phyloP scores from a whole-genome alignment of 1,139 yeast species.

The Candida sanyaensis region DNA sequence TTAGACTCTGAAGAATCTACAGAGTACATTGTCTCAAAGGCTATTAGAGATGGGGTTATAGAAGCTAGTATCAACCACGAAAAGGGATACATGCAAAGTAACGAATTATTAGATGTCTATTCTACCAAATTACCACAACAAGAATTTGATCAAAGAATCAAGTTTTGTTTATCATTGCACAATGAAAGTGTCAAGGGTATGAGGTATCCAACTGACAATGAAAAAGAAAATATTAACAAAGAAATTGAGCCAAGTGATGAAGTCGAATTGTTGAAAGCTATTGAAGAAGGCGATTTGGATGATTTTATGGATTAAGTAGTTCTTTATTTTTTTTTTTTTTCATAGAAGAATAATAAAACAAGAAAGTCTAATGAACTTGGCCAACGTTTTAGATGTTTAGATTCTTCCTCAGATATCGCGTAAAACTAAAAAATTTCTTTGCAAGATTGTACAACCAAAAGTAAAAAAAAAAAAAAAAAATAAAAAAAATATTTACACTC shows the following conservation, averaged over 20 bases:
- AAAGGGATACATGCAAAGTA: constrained; percentile 88
- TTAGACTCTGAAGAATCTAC: constrained; percentile 95
- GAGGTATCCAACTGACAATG: constrained; percentile 73
- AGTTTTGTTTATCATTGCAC: constrained; percentile 86
- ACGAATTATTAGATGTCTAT: constrained; percentile 83
- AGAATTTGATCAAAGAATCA: constrained; percentile 90
- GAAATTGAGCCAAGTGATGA: constrained; percentile 40
- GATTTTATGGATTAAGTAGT: constrained; percentile 46
- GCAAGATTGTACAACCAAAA: not conserved
- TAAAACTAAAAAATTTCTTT: not conserved
- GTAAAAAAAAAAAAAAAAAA: not conserved
- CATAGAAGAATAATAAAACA: not conserved
- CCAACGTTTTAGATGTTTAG: too few species aligned
- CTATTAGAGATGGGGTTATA: constrained; percentile 96
- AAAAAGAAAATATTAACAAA: constrained; percentile 32
- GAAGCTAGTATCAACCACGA: constrained; percentile 94
- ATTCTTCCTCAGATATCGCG: not conserved
- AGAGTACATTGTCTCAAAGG: constrained; percentile 95
- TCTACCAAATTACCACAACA: constrained; percentile 85
- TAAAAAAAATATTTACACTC: not conserved
- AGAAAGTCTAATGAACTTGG: too few species aligned
- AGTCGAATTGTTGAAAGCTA: constrained; percentile 47
- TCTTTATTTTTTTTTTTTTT: not conserved
- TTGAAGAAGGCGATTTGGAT: constrained; percentile 53
- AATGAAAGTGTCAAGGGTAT: constrained; percentile 93